These are phyloP conservation scores for Irpex rosettiformis DNA, from an alignment of 1,284 basidiomycete species.

Conservation along the genomic window DNA sequence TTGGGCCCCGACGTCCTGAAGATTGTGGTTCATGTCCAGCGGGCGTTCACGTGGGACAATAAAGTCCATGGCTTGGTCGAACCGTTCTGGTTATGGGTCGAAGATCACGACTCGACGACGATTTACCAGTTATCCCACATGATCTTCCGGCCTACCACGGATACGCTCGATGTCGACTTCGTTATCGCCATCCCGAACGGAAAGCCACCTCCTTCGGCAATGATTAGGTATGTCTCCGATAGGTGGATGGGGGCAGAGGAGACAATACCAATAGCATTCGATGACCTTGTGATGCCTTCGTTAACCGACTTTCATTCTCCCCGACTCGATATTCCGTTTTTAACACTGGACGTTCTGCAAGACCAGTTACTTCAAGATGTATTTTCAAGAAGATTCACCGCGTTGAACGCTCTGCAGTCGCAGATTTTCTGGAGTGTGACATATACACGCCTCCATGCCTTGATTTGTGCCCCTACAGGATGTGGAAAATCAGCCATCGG, in stretches of 20 bases:
- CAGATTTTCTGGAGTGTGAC: conserved; percentile 86
- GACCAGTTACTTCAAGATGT: conserved; percentile 45
- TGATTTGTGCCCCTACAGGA: conserved; percentile 82
- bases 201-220: conserved; percentile 56
- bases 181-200: conserved; percentile 69
- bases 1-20: conserved; percentile 84
- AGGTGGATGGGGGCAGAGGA: conserved; percentile 93
- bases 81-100: conserved; percentile 96
- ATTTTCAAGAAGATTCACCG: conserved; percentile 44
- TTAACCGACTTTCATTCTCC: conserved; percentile 62
- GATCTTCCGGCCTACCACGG: conserved; percentile 65
- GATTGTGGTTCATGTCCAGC: conserved; percentile 64
- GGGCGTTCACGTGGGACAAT: conserved; percentile 83
- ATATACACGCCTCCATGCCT: conserved; percentile 66
- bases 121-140: conserved; percentile 86
- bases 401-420: conserved; percentile 87
- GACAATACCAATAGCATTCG: conserved; percentile 61
- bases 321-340: conserved; percentile 80
- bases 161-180: conserved; percentile 69
- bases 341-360: conserved; percentile 54
- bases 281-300: conserved; percentile 75
- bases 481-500: conserved; percentile 82
- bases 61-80: conserved; percentile 78
- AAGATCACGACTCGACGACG: conserved; percentile 75
- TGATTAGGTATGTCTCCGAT: conserved; percentile 84